Base-by-base conservation (phyloP, 768 basidiomycete genomes). In the Omphalotus guepiniiformis region DNA sequence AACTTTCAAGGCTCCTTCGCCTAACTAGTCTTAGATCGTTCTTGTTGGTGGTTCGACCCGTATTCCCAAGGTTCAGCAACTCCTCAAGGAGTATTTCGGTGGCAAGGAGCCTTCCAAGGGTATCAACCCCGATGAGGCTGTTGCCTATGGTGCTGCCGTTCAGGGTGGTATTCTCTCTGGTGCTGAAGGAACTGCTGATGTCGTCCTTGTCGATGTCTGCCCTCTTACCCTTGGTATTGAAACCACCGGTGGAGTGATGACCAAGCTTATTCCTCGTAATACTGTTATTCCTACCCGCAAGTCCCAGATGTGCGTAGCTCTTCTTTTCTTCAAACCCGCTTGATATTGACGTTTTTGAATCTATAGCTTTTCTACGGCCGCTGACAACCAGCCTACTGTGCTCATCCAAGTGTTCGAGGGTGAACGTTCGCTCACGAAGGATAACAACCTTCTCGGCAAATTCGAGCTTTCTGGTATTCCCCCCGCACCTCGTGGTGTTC, bases 61-160 rank as follows among this genome's bases (percentile, higher is more conserved):
- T 84, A 99, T 99, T 60, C 95, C 95, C 69, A 96, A 96, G 76
- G 93, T 99, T 55, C 94, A 97, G 63, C 91, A 96, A 61, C 90
- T 98, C 65, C 83, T 99, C 64, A 93, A 93, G 70, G 94, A 98
- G 66, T 97, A 82, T 78, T 99, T 98, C 69, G 85, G 80, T 56
- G 88, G 92, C 64, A 96, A 90, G 75, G 95, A 97, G 66, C 93
- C 93, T 44, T 94, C 94, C 53, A 94, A 93, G 79, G 88, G 90
- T 55, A 99, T 97, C 75, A 97, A 99, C 79, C 93, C 94, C 44
- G 95, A 99, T 67, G 95, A 99, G 74, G 95, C 95, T 53, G 95
- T 99, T 56, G 93, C 95, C 38, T 97, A 96, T 60, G 95, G 95
- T 78, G 95, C 95, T 54, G 95, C 95, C 46, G 92, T 98, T 55